phyloP scores from a whole-genome alignment of 768 basidiomycete genomes.

The Hericium coralloides region DNA sequence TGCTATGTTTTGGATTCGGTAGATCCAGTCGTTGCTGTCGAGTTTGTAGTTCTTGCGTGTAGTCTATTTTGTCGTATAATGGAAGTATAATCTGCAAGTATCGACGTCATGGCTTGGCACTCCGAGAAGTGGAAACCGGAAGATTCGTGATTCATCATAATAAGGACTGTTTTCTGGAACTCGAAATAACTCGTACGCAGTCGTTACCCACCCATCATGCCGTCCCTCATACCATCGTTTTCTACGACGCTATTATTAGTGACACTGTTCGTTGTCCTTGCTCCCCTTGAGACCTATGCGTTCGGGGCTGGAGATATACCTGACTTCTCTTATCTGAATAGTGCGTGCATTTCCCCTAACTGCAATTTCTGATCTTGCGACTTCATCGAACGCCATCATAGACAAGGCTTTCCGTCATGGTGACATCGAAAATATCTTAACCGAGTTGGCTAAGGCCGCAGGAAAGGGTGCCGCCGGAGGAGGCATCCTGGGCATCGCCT shows the following conservation, averaged over 20 bases:
- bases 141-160: not conserved
- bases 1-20: not conserved
- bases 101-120: slow-evolving; percentile 3
- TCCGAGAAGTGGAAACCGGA: not conserved
- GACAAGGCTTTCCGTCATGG: slow-evolving; percentile 72
- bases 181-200: not conserved
- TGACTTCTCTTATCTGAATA: slow-evolving; percentile 57
- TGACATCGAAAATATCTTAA: slow-evolving; percentile 64
- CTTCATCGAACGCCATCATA: slow-evolving; percentile 12
- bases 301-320: slow-evolving; percentile 67
- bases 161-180: not conserved
- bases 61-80: not conserved
- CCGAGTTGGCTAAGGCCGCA: slow-evolving; percentile 47
- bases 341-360: slow-evolving; percentile 23
- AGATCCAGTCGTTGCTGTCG: not conserved
- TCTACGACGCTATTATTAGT: slow-evolving; percentile 18
- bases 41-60: not conserved
- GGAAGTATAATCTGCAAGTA: not conserved
- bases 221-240: slow-evolving; percentile 11
- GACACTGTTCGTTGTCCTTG: slow-evolving; percentile 25
- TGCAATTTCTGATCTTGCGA: slow-evolving; percentile 2
- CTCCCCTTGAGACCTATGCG: slow-evolving; percentile 37
- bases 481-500: slow-evolving; percentile 44
- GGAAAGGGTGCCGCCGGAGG: slow-evolving; percentile 34
- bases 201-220: not conserved